Conservation (phyloP, 164 flowering plant genomes). For the Dillenia suffruticosa region DNA sequence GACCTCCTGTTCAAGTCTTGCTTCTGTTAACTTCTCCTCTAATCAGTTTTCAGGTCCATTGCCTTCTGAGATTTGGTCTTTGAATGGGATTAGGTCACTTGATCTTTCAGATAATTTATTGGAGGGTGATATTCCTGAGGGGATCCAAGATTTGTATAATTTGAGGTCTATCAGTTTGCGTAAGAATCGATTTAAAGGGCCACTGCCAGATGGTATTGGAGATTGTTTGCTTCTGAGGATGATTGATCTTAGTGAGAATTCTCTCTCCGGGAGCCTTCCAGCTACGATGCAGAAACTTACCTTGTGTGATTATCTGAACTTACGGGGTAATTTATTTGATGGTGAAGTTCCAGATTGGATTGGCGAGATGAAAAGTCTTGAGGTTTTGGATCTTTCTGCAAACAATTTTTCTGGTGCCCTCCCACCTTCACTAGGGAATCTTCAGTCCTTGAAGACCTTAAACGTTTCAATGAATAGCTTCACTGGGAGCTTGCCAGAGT, state of each 20-base stretch:
- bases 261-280: slow-evolving; percentile 62
- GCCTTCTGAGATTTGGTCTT: slow-evolving; percentile 61
- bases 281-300: slow-evolving; percentile 58
- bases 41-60: slow-evolving; percentile 71
- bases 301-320: slow-evolving; percentile 45
- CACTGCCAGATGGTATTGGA: slow-evolving; percentile 68
- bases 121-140: slow-evolving; percentile 69
- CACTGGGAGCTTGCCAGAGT: slow-evolving; percentile 65
- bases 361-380: slow-evolving; percentile 64
- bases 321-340: slow-evolving; percentile 43
- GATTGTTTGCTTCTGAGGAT: slow-evolving; percentile 51
- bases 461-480: slow-evolving; percentile 56
- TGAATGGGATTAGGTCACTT: slow-evolving; percentile 57
- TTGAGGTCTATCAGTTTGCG: slow-evolving; percentile 48
- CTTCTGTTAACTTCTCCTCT: slow-evolving; percentile 51
- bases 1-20: slow-evolving; percentile 56
- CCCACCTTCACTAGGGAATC: slow-evolving; percentile 57
- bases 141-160: slow-evolving; percentile 42
- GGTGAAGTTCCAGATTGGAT: slow-evolving; percentile 78
- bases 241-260: slow-evolving; percentile 71
- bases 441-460: slow-evolving; percentile 46
- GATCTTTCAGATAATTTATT: slow-evolving; percentile 75
- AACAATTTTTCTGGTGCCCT: slow-evolving; percentile 66
- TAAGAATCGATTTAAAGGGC: slow-evolving; percentile 57
- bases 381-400: slow-evolving; percentile 69